phyloP scores from a whole-genome alignment of 257 asterid genomes.

The Leonotis leonurus region DNA sequence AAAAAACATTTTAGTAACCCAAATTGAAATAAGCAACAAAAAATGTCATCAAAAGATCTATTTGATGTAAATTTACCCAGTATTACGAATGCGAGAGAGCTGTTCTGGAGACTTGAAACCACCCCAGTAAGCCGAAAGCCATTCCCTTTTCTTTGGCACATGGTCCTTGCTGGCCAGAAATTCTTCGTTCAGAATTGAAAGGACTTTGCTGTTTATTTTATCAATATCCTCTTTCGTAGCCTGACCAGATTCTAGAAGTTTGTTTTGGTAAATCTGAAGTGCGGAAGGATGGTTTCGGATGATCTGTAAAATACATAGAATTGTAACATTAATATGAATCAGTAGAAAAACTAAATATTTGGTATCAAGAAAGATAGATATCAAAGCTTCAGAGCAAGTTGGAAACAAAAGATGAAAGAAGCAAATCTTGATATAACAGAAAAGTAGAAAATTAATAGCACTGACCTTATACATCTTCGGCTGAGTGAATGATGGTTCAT shows the following conservation, averaged over 20 bases:
- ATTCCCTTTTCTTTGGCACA: conserved; percentile 73
- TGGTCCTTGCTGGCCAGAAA: conserved; percentile 84
- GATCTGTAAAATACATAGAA: conserved; percentile 43
- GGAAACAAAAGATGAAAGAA: neutral
- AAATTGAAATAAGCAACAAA: neutral
- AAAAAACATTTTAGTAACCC: conserved; percentile 3
- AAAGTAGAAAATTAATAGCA: conserved; percentile 5
- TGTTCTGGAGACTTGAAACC: conserved; percentile 98
- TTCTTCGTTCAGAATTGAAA: conserved; percentile 76
- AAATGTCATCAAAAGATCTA: neutral
- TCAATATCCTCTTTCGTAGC: conserved; percentile 61
- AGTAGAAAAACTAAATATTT: neutral
- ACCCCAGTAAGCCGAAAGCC: conserved; percentile 97
- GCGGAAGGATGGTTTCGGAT: conserved; percentile 85
- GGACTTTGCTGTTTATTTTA: conserved; percentile 61
- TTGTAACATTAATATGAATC: neutral
- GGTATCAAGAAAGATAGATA: conserved; percentile 3
- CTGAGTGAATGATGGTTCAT: conserved; percentile 77
- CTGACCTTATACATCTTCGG: conserved; percentile 74
- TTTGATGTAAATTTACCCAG: conserved; percentile 53
- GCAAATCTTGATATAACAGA: neutral
- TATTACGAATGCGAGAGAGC: conserved; percentile 83
- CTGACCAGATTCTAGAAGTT: conserved; percentile 63
- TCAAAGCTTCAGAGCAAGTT: neutral
- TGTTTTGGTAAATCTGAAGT: conserved; percentile 71